A percentile compares a stretch with the other conserved stretches of the same genome.
Conservation (phyloP, 495 filamentous ascomycete species). For the Pyrenula massariospora region DNA sequence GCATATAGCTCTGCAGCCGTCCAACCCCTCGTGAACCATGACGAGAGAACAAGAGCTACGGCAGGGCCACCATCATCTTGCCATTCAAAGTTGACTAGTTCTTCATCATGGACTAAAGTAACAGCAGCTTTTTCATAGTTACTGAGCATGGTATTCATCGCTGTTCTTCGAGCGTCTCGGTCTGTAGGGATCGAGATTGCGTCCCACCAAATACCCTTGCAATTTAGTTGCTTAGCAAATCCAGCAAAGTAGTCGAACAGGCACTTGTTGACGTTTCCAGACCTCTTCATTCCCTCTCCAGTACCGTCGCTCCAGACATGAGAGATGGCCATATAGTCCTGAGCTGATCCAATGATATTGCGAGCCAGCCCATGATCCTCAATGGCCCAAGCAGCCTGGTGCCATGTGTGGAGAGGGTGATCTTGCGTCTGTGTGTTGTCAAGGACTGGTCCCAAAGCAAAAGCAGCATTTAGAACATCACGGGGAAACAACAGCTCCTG, state of each 20-base stretch:
- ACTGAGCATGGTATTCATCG: conserved; percentile 7
- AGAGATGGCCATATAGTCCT: conserved; percentile 16
- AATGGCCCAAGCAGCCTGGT: not conserved
- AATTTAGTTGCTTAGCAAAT: conserved; percentile 11
- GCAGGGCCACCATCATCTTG: conserved; percentile 6
- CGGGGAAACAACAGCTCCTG: not conserved
- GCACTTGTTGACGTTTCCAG: conserved; percentile 14
- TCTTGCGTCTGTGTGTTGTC: no score
- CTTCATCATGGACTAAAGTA: conserved; percentile 20
- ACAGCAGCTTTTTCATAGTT: conserved; percentile 13
- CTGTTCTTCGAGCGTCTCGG: conserved; percentile 7
- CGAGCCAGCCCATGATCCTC: not conserved
- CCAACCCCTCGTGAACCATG: conserved; percentile 18
- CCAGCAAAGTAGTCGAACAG: conserved; percentile 9
- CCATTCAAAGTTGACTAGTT: conserved; percentile 19
- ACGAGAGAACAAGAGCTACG: conserved; percentile 13
- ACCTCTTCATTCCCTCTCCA: conserved; percentile 7
- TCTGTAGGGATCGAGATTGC: conserved; percentile 12
- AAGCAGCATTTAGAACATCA: no score
- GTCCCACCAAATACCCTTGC: conserved; percentile 21
- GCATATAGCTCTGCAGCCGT: conserved; percentile 17
- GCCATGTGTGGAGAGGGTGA: no score
- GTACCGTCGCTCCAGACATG: conserved; percentile 21
- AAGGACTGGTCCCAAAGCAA: not conserved
- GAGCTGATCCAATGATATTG: not conserved